Percentiles rank a stretch among this genome's conserved stretches.
These are phyloP conservation scores for Fraxinus paxiana DNA, from an alignment of 305 asterid species.

Conservation along the genomic window DNA sequence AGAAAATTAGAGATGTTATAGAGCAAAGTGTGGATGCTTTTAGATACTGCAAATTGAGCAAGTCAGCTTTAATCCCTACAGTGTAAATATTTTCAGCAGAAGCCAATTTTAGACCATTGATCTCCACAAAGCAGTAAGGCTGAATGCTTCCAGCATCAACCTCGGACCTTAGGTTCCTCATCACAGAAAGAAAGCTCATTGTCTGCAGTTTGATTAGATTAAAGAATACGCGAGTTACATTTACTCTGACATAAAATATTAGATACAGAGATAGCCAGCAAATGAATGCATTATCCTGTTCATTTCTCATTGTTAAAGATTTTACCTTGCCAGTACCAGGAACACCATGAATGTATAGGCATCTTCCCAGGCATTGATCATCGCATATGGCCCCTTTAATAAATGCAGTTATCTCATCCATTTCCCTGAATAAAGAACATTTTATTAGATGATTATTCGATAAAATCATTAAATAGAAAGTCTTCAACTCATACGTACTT, in stretches of 20 bases:
- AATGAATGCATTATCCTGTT: constrained; percentile 5
- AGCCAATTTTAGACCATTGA: constrained; percentile 91
- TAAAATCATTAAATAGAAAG: constrained; percentile 1
- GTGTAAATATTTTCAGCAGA: constrained; percentile 85
- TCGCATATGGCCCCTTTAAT: constrained; percentile 89
- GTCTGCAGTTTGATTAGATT: constrained; percentile 60
- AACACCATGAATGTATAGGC: constrained; percentile 94
- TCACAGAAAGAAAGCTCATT: constrained; percentile 81
- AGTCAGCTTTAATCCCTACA: constrained; percentile 40
- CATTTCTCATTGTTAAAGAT: constrained; percentile 7
- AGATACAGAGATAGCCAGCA: constrained; percentile 5
- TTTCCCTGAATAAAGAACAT: constrained; percentile 55
- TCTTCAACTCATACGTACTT: constrained; percentile 45
- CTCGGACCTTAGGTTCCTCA: constrained; percentile 76
- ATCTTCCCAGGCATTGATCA: constrained; percentile 86
- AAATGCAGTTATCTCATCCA: constrained; percentile 77
- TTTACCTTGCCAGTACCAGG: constrained; percentile 98
- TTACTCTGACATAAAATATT: background rate
- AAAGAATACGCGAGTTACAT: constrained; percentile 17
- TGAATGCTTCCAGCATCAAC: constrained; percentile 72
- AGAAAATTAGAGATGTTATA: constrained; percentile 25
- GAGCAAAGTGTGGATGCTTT: background rate
- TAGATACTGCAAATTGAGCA: constrained; percentile 5
- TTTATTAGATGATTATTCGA: constrained; percentile 20
- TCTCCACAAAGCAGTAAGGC: constrained; percentile 89